Evolutionary conservation across 106 monocot species (phyloP).

Genomic region (Cymbidium sinense): DNA sequence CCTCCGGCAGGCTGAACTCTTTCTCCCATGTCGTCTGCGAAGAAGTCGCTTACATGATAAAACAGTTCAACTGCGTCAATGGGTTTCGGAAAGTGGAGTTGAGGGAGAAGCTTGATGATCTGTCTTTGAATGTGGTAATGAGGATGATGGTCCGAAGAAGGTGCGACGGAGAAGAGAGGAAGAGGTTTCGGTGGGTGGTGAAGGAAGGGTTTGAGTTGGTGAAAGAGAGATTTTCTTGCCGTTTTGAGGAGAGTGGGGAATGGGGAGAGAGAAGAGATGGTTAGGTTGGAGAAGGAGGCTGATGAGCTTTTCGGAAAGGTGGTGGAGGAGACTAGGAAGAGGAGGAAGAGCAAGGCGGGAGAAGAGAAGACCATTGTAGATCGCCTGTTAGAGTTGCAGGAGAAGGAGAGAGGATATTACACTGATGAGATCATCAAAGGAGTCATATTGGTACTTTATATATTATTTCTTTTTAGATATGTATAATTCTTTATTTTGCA

Average conservation of each 20-base stretch:
- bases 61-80: slow-evolving; percentile 1
- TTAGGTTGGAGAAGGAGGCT: slow-evolving; percentile 10
- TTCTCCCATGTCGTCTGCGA: slow-evolving; percentile 7
- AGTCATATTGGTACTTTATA: slow-evolving; percentile 20
- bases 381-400: slow-evolving; percentile 23
- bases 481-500: no score
- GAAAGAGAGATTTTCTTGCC: slow-evolving; percentile 29
- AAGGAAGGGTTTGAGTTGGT: slow-evolving; percentile 10
- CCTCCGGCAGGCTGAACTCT: slow-evolving; percentile 20
- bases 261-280: slow-evolving; percentile 14
- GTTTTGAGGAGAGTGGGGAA: slow-evolving; percentile 11
- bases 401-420: slow-evolving; percentile 18
- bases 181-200: slow-evolving; percentile 12
- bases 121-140: slow-evolving; percentile 25
- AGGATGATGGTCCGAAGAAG: slow-evolving; percentile 28
- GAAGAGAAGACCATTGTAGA: slow-evolving; percentile 20
- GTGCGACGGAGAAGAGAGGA: slow-evolving; percentile 19
- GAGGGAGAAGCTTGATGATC: slow-evolving; percentile 12
- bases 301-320: slow-evolving; percentile 18
- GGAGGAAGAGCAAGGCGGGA: not conserved
- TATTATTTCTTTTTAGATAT: not conserved
- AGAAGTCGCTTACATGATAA: slow-evolving; percentile 16
- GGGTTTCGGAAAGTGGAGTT: slow-evolving; percentile 15
- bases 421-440: slow-evolving; percentile 43
- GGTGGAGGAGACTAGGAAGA: slow-evolving; percentile 23